A percentile compares a stretch with the other conserved stretches of the same genome.
phyloP scores from a whole-genome alignment of 1,284 basidiomycete genomes.

The Cyathus olla region DNA sequence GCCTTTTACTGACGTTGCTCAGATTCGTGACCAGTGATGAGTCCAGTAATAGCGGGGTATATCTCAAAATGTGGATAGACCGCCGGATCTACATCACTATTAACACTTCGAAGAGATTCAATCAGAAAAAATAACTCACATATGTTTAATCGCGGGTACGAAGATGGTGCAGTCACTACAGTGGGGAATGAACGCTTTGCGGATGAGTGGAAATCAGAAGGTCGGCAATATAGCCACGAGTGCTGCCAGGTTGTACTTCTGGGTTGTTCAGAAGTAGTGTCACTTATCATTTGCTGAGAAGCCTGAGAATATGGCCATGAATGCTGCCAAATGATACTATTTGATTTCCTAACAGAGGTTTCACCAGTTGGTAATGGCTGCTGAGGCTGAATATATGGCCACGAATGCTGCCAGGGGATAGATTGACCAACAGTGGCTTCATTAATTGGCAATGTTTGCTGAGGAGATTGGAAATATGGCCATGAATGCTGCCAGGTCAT shows the following conservation, averaged over 20 bases:
- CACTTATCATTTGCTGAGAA: too few species aligned
- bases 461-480: slow-evolving; percentile 24
- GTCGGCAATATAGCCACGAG: slow-evolving; percentile 28
- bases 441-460: background rate
- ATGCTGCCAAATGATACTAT: background rate
- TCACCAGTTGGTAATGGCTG: background rate
- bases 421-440: too few species aligned
- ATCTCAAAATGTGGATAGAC: slow-evolving; percentile 23
- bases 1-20: too few species aligned
- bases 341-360: too few species aligned
- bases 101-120: background rate
- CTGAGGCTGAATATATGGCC: slow-evolving; percentile 22
- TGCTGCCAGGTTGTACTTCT: too few species aligned
- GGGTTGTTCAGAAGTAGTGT: too few species aligned
- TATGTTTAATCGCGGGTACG: slow-evolving; percentile 23
- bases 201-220: too few species aligned
- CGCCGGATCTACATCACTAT: slow-evolving; percentile 17
- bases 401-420: slow-evolving; percentile 5
- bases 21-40: too few species aligned
- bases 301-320: slow-evolving; percentile 36
- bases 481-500: slow-evolving; percentile 9
- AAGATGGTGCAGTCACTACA: background rate
- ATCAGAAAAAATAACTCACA: slow-evolving; percentile 20
- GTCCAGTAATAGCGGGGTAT: slow-evolving; percentile 14
- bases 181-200: background rate